These are phyloP conservation scores for Fusarium drepaniforme DNA, from an alignment of 2,329 filamentous ascomycete species.

Conservation along the genomic window DNA sequence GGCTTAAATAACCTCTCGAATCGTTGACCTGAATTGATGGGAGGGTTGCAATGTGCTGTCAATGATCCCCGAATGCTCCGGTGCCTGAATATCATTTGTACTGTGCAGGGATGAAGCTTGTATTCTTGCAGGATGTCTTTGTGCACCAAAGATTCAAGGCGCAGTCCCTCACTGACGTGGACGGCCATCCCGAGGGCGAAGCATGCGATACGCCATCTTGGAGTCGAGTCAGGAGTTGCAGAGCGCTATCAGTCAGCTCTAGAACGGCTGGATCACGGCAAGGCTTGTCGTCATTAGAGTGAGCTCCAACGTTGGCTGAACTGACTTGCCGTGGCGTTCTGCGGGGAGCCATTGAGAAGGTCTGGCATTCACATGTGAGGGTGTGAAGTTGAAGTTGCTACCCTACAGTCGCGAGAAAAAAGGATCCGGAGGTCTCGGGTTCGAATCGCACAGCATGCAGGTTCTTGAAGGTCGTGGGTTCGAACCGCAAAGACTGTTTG, in stretches of 20 bases:
- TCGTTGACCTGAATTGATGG: background rate
- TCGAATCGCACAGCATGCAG: background rate
- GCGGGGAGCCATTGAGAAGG: background rate
- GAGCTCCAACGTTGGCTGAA: background rate
- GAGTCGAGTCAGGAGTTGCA: background rate
- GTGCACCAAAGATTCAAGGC: background rate
- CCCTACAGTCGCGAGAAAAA: background rate
- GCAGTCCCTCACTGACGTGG: background rate
- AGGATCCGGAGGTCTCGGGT: background rate
- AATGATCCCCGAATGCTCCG: background rate
- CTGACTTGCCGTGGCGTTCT: background rate
- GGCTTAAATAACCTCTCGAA: constrained; percentile 1
- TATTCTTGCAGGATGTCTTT: background rate
- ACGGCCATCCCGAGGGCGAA: background rate
- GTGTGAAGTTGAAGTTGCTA: background rate
- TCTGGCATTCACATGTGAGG: background rate
- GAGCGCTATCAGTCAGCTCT: background rate
- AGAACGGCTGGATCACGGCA: background rate
- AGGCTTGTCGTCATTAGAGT: background rate
- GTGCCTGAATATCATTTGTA: background rate
- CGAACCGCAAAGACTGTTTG: background rate
- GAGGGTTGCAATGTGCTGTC: background rate
- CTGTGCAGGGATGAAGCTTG: background rate
- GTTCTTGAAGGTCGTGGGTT: background rate
- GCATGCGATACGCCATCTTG: background rate